Conservation (phyloP, 2,329 filamentous ascomycete genomes). For the Microdochium trichocladiopsis region DNA sequence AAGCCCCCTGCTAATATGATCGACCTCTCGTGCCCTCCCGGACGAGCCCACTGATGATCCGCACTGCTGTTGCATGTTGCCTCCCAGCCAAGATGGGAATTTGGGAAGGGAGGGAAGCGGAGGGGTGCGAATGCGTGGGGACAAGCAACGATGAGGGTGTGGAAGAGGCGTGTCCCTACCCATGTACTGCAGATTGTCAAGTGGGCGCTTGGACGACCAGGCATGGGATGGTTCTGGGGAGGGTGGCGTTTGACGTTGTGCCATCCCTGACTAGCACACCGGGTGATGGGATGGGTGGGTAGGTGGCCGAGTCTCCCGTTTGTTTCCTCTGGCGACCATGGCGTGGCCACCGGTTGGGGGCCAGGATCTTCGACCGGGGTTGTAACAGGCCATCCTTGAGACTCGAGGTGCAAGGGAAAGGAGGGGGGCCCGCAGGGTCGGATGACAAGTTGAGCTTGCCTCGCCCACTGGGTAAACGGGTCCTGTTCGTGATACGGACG, state of each 20-base stretch:
- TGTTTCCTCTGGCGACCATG: background rate
- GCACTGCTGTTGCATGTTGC: background rate
- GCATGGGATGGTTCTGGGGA: background rate
- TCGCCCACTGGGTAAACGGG: background rate
- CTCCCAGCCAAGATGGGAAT: background rate
- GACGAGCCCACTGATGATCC: background rate
- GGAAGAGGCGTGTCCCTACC: background rate
- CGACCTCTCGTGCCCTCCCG: background rate
- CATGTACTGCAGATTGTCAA: background rate
- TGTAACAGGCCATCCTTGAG: background rate
- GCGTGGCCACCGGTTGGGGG: background rate
- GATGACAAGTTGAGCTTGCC: background rate
- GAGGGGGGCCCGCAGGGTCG: background rate
- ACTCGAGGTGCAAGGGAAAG: background rate
- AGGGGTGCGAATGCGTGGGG: too few relatives aligned
- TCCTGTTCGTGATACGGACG: background rate
- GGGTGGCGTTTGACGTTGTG: background rate
- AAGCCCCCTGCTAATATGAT: background rate
- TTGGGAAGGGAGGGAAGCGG: background rate
- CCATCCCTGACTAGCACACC: background rate
- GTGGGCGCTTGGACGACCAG: background rate
- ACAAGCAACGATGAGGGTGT: background rate
- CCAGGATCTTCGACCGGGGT: background rate
- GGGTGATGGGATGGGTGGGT: background rate
- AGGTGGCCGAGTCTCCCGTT: background rate